phyloP scores from a whole-genome alignment of 2,329 filamentous ascomycete genomes.

The Paecilomyces sp. region DNA sequence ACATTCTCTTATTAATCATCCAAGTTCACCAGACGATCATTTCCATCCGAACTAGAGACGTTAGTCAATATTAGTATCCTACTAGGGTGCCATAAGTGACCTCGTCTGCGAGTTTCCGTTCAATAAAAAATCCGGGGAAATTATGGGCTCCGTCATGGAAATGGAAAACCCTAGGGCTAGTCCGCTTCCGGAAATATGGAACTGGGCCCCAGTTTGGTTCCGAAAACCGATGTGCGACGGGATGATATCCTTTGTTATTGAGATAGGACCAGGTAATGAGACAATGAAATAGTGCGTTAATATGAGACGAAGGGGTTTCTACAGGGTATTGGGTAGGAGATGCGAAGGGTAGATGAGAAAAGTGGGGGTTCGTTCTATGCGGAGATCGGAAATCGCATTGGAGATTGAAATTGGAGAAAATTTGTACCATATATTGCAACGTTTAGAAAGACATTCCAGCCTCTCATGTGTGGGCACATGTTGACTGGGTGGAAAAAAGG shows the following conservation, averaged over 20 bases:
- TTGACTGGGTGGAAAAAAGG: constrained; percentile 23
- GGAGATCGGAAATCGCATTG: background rate
- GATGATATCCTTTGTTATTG: no score
- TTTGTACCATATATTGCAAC: constrained; percentile 25
- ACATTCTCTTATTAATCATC: no score
- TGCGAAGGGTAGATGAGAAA: background rate
- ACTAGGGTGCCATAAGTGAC: background rate
- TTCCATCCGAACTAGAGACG: background rate
- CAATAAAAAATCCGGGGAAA: background rate
- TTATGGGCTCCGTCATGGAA: background rate
- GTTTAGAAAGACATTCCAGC: constrained; percentile 21
- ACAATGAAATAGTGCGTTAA: no score
- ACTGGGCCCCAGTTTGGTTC: background rate
- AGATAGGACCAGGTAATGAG: background rate
- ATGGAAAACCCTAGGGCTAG: background rate
- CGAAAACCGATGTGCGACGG: background rate
- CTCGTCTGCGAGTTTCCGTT: background rate
- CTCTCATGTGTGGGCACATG: constrained; percentile 8
- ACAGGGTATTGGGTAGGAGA: background rate
- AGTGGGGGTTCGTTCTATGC: background rate
- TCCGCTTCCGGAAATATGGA: background rate
- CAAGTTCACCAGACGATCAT: background rate
- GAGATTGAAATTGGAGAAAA: constrained; percentile 10
- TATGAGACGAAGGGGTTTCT: background rate
- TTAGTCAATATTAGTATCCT: background rate